A percentile compares a stretch with the other conserved stretches of the same genome.
Evolutionary conservation across 2,329 filamentous ascomycete species (phyloP).

Genomic region (Colletotrichum sidae): DNA sequence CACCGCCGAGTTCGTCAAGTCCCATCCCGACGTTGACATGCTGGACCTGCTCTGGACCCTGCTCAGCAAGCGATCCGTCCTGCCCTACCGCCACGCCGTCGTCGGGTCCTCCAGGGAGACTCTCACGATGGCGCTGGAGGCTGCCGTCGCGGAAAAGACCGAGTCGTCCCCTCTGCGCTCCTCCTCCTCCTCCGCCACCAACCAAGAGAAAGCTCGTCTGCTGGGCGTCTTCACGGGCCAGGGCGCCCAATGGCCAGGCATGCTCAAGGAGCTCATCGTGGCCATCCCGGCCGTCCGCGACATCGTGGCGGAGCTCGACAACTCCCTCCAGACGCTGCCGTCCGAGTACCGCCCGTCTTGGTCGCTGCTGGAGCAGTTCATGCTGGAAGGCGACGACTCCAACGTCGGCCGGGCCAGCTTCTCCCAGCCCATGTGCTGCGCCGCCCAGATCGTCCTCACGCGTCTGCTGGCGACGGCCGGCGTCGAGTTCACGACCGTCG

Average conservation of each 20-base stretch:
- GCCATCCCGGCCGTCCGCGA: constrained; percentile 20
- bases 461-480: constrained; percentile 44
- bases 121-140: constrained; percentile 18
- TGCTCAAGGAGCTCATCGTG: constrained; percentile 40
- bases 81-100: constrained; percentile 1
- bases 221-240: constrained; percentile 47
- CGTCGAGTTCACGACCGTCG: constrained; percentile 49
- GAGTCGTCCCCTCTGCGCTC: background rate
- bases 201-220: background rate
- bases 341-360: constrained; percentile 42
- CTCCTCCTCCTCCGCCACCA: no score
- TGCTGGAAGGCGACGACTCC: constrained; percentile 30
- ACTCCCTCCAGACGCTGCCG: constrained; percentile 36
- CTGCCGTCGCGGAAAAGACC: background rate
- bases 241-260: constrained; percentile 45
- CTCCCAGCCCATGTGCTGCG: constrained; percentile 36
- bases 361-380: constrained; percentile 42
- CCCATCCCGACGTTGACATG: constrained; percentile 19
- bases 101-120: background rate
- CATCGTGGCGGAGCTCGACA: constrained; percentile 41
- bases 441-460: constrained; percentile 42
- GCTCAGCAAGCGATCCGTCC: background rate
- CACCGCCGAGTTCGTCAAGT: constrained; percentile 37
- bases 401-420: constrained; percentile 38
- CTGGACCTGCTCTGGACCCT: constrained; percentile 19